Evolutionary conservation across 805 yeast genomes (phyloP), one percentile per base, ranked within the genome.

Genomic region (Candida krabiensis): DNA sequence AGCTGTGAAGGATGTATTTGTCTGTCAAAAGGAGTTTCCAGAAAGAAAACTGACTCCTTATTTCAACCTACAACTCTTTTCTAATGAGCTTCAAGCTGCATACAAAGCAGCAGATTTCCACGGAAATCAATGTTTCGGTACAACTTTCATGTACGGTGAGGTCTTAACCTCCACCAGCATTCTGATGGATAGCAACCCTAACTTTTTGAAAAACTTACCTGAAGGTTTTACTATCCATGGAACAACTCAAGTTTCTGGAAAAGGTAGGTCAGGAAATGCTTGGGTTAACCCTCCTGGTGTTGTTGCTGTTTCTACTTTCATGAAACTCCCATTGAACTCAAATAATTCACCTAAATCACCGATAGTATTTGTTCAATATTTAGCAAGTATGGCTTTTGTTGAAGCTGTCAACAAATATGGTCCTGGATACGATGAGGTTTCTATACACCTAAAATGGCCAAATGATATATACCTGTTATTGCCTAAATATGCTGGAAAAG

Each of bases 251-350:
- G 82, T 87, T 1, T 75, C 88, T 0, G 99, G 99, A 1, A 71
- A 91, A 33, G 99, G 99, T 2, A 77, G 99, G 40, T 95, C 97
- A 12, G 95, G 93, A 1, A 93, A 93, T 49, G 81, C 80, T 2
- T 93, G 99, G 99, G 83, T 93, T 17, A 90, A 87, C 49, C 99
- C 99, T 3, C 72, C 75, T 17, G 99, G 99, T 9, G 95, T 89
- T 1, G 64, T 88, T 60, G 96, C 98, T 0, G 76, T 80, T 5
- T 87, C 96, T 0, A 73, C 80, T 1, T 76, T 87, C 9, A 59
- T 86, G 43, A 74, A 80, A 34, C 63, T 89, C 11, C 80, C 86
- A 0, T 34, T 61, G 4, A 25, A 21, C 25, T 17, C 14, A n/a
- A 70, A 72, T 4, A 52, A 53, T 3, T 54, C 68, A 2, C 65